These are phyloP conservation scores for Ustilago nuda DNA, from an alignment of 1,284 basidiomycete genomes.

Conservation along the genomic window DNA sequence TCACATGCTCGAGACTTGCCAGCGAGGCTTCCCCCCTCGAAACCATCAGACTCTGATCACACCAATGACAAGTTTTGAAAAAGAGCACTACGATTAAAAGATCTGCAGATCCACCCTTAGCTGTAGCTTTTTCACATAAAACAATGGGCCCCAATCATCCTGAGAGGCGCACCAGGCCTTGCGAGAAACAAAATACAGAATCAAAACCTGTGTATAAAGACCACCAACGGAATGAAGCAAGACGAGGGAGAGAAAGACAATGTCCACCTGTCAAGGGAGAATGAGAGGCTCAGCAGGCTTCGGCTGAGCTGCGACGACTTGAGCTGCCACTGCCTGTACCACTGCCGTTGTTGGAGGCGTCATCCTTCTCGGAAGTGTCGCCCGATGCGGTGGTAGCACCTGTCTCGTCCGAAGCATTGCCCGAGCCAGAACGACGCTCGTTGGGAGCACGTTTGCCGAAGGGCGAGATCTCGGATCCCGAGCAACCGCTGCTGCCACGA, in stretches of 20 bases:
- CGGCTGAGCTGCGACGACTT: constrained; percentile 40
- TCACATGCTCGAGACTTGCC: no score
- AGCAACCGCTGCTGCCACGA: constrained; percentile 43
- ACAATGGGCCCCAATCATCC: constrained; percentile 4
- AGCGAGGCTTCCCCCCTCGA: no score
- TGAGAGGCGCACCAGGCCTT: constrained; percentile 10
- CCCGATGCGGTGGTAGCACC: constrained; percentile 46
- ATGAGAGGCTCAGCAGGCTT: constrained; percentile 8
- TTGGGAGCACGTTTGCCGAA: constrained; percentile 31
- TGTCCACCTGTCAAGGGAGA: constrained; percentile 5
- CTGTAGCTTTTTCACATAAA: constrained; percentile 5
- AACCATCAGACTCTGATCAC: neutral
- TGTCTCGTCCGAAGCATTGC: constrained; percentile 51
- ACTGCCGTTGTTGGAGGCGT: constrained; percentile 34
- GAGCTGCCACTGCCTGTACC: constrained; percentile 36
- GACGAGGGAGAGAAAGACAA: neutral
- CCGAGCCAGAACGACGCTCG: constrained; percentile 40
- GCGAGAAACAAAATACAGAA: constrained; percentile 9
- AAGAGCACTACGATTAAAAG: constrained; percentile 15
- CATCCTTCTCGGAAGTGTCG: constrained; percentile 53
- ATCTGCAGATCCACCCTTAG: constrained; percentile 11
- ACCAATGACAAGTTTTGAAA: neutral
- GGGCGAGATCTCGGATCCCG: constrained; percentile 38
- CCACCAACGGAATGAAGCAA: neutral
- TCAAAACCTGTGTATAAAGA: constrained; percentile 6